A percentile compares a stretch with the other conserved stretches of the same genome.
These are phyloP conservation scores for Neocucurbitaria cava DNA, from an alignment of 2,329 filamentous ascomycete species.

Conservation along the genomic window DNA sequence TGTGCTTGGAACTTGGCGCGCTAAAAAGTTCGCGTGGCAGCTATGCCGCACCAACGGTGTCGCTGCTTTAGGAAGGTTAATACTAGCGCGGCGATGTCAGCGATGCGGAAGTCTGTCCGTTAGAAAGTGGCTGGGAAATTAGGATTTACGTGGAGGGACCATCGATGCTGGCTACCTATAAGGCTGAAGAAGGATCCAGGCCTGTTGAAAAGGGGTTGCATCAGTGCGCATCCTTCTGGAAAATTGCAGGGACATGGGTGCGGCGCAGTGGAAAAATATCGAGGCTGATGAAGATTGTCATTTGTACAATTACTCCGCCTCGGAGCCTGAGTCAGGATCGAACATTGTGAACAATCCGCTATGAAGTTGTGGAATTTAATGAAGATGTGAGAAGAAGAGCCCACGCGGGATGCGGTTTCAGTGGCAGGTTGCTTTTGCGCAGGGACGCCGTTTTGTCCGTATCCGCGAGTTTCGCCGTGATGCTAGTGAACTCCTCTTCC, in stretches of 20 bases:
- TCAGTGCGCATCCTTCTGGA: constrained; percentile 28
- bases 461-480: constrained; percentile 2
- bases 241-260: constrained; percentile 27
- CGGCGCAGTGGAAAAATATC: constrained; percentile 19
- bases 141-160: constrained; percentile 14
- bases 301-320: constrained; percentile 1
- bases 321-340: neutral
- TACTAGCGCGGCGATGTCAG: constrained; percentile 14
- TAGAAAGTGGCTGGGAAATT: constrained; percentile 22
- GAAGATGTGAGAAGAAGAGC: neutral
- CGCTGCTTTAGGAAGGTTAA: constrained; percentile 2
- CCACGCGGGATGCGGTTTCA: constrained; percentile 3
- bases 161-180: constrained; percentile 14
- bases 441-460: neutral
- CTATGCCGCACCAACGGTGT: constrained; percentile 25
- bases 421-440: constrained; percentile 11
- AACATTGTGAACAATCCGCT: neutral
- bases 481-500: constrained; percentile 5
- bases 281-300: constrained; percentile 14
- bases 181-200: constrained; percentile 23
- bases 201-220: constrained; percentile 21
- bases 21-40: constrained; percentile 29
- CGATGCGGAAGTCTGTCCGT: constrained; percentile 9
- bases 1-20: constrained; percentile 3
- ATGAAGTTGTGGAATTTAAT: neutral